Base-by-base conservation (phyloP, 805 yeast genomes). In the Myxozyma melibiosi region DNA sequence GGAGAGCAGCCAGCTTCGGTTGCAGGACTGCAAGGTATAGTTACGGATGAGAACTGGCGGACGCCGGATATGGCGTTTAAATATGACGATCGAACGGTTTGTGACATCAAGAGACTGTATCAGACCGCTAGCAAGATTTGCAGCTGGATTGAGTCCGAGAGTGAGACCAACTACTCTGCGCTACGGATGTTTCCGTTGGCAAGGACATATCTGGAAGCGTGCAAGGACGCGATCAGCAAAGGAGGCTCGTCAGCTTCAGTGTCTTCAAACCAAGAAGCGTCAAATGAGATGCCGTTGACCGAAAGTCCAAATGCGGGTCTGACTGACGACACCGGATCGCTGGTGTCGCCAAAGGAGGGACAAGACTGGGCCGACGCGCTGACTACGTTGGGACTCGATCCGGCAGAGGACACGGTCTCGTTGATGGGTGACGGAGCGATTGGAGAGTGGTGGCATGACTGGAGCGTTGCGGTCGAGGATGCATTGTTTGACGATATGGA, bases 371-470 rank as follows among this genome's bases (percentile, higher is more conserved):
- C n/a, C n/a, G n/a, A n/a, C n/a, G n/a, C n/a, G n/a, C n/a, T n/a
- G n/a, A n/a, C n/a, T n/a, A n/a, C n/a, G n/a, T n/a, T n/a, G n/a
- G n/a, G n/a, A n/a, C n/a, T n/a, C n/a, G n/a, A n/a, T n/a, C n/a
- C n/a, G n/a, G n/a, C n/a, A n/a, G n/a, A n/a, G n/a, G n/a, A n/a
- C n/a, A n/a, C n/a, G n/a, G n/a, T n/a, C n/a, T n/a, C 31, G 24
- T 14, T n/a, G 8, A 5, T 34, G 16, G 20, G 34, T 14, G 51
- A 57, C 24, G 46, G 18, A 16, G 25, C 44, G 9, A 30, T 58
- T 20, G 63, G 63, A n/a, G 63, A 58, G 11, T 58, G 57, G 60
- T 58, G 63, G 63, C 63, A 58, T 40, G 63, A 58, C 42, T 58
- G 60, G 61, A 46, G 58, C 24, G 34, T 51, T 4, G 33, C 58